These are phyloP conservation scores for Ilex asprella DNA, from an alignment of 257 asterid species.

Conservation along the genomic window DNA sequence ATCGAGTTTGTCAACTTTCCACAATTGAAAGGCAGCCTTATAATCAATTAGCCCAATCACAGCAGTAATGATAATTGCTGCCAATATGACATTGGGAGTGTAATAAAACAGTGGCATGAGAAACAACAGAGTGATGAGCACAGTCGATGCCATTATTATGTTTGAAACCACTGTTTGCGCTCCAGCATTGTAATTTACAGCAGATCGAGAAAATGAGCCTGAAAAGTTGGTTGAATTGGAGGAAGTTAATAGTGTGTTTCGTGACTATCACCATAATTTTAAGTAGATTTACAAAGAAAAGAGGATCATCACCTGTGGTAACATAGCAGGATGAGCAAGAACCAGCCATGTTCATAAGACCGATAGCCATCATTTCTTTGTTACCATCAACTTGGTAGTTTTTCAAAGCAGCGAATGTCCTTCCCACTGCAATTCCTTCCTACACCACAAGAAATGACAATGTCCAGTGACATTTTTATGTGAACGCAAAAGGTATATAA, in stretches of 20 bases:
- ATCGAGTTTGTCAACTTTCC: slow-evolving; percentile 96
- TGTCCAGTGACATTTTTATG: not conserved
- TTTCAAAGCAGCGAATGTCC: slow-evolving; percentile 76
- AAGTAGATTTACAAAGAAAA: not conserved
- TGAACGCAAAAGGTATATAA: too few species aligned
- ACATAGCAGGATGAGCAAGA: slow-evolving; percentile 91
- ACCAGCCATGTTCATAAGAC: slow-evolving; percentile 98
- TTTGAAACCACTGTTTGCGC: slow-evolving; percentile 79
- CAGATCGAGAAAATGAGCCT: slow-evolving; percentile 98
- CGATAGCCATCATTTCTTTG: slow-evolving; percentile 98
- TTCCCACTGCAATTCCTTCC: slow-evolving; percentile 98
- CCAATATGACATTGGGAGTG: slow-evolving; percentile 78
- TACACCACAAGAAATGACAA: slow-evolving; percentile 12
- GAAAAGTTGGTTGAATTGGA: not conserved
- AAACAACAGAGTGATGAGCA: slow-evolving; percentile 67
- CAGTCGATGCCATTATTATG: slow-evolving; percentile 74
- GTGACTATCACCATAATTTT: too few species aligned
- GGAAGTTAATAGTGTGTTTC: too few species aligned
- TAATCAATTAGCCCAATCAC: slow-evolving; percentile 84
- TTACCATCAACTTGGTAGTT: slow-evolving; percentile 97
- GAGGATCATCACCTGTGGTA: slow-evolving; percentile 54
- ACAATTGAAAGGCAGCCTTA: slow-evolving; percentile 54
- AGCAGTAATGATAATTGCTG: slow-evolving; percentile 88
- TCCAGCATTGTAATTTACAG: slow-evolving; percentile 90
- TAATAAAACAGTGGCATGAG: slow-evolving; percentile 89